Evolutionary conservation across 2,329 filamentous ascomycete genomes (phyloP).

Genomic region (Colletotrichum chlorophyti): DNA sequence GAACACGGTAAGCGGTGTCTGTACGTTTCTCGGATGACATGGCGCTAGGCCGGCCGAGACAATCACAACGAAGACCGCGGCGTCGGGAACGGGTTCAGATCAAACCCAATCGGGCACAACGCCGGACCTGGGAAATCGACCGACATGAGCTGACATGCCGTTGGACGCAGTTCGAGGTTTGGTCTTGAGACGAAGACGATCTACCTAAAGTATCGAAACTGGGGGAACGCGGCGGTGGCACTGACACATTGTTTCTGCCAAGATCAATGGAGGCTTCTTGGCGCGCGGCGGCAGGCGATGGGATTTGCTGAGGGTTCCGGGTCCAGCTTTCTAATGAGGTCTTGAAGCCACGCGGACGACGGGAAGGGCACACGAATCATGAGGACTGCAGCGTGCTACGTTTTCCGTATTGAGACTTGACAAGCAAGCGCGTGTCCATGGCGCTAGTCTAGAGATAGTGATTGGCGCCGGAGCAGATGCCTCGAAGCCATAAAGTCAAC

Average conservation of each 20-base stretch:
- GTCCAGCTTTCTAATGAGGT: no score
- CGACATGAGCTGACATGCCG: neutral
- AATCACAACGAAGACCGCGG: neutral
- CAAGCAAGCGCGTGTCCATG: no score
- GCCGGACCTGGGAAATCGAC: no score
- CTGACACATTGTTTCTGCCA: conserved; percentile 3
- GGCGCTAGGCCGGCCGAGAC: conserved; percentile 7
- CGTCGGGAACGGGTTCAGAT: neutral
- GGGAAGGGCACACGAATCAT: no score
- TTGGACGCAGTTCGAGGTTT: conserved; percentile 15
- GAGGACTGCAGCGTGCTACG: no score
- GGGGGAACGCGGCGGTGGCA: no score
- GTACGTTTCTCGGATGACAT: neutral
- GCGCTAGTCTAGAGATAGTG: no score
- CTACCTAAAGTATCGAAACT: no score
- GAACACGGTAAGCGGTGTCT: neutral
- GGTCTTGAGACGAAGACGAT: conserved; percentile 6
- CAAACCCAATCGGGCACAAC: no score
- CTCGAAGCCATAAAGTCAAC: no score
- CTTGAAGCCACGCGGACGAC: neutral
- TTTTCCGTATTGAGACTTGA: no score
- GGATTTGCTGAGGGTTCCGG: neutral
- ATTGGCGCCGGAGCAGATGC: no score
- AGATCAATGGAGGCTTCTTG: conserved; percentile 15
- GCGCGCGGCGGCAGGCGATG: conserved; percentile 5